These are phyloP conservation scores for Mucor plumbeus DNA, from an alignment of 371 early-diverging fungal genomes.

Conservation along the genomic window DNA sequence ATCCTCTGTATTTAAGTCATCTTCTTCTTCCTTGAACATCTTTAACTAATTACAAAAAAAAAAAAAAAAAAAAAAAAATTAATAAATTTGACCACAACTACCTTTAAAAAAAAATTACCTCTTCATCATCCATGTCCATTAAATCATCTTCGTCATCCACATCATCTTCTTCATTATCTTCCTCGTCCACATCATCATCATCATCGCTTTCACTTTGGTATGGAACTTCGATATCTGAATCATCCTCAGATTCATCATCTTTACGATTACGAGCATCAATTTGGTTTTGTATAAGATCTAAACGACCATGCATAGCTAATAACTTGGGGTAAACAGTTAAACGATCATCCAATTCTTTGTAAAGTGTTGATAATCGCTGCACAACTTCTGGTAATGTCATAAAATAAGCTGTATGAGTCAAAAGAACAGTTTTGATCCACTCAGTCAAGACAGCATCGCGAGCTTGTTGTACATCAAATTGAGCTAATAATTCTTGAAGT, in stretches of 20 bases:
- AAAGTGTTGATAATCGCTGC: constrained; percentile 59
- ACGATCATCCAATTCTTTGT: constrained; percentile 66
- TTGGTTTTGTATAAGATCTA: constrained; percentile 74
- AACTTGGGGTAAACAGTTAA: constrained; percentile 60
- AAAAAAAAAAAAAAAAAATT: not conserved
- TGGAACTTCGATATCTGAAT: constrained; percentile 36
- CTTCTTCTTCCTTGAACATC: constrained; percentile 37
- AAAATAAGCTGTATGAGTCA: constrained; percentile 70
- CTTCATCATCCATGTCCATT: constrained; percentile 26
- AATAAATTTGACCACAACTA: not conserved
- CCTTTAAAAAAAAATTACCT: constrained; percentile 3
- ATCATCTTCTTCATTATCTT: constrained; percentile 51
- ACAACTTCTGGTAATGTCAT: constrained; percentile 65
- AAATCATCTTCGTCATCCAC: constrained; percentile 33
- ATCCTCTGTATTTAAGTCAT: constrained; percentile 18
- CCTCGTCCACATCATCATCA: constrained; percentile 49
- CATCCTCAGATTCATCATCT: constrained; percentile 46
- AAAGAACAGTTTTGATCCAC: constrained; percentile 74
- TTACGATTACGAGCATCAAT: constrained; percentile 57
- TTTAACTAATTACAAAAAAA: constrained; percentile 2
- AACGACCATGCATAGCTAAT: constrained; percentile 67
- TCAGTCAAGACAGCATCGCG: constrained; percentile 47
- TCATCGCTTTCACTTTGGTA: constrained; percentile 45
- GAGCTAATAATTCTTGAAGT: constrained; percentile 24
- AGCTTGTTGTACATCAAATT: constrained; percentile 26